Conservation (phyloP, 2,329 filamentous ascomycete genomes). For the Cladophialophora yegresii region DNA sequence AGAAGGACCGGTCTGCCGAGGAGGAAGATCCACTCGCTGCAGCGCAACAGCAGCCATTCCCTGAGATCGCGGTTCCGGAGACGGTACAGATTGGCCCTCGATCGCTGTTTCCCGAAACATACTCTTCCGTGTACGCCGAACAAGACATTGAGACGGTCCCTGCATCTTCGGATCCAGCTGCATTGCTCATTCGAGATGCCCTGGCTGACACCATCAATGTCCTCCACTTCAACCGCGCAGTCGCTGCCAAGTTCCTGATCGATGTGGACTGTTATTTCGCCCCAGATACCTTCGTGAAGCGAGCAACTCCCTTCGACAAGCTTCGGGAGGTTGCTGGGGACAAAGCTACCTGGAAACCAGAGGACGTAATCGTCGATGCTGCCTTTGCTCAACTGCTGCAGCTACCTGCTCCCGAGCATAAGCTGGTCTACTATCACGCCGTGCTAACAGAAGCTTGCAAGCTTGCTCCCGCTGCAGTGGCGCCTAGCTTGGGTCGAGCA, state of each 20-base stretch:
- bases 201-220: conserved; percentile 92
- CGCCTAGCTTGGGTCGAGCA: conserved; percentile 86
- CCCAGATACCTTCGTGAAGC: conserved; percentile 85
- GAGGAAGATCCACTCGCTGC: conserved; percentile 61
- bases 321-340: conserved; percentile 66
- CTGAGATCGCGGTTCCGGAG: conserved; percentile 72
- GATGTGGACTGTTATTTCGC: conserved; percentile 95
- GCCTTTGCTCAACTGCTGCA: conserved; percentile 94
- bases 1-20: conserved; percentile 44
- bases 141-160: conserved; percentile 91
- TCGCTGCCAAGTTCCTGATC: conserved; percentile 83
- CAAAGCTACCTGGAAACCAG: conserved; percentile 88
- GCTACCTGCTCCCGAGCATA: conserved; percentile 83
- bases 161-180: conserved; percentile 70
- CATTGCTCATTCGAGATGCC: conserved; percentile 80
- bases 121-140: conserved; percentile 85
- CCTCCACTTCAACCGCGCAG: conserved; percentile 86
- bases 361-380: conserved; percentile 95
- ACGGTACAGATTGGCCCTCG: conserved; percentile 72
- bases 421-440: conserved; percentile 94
- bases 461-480: conserved; percentile 92
- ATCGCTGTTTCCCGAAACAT: conserved; percentile 86
- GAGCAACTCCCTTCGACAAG: conserved; percentile 88
- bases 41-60: conserved; percentile 73
- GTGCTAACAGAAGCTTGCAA: conserved; percentile 95